Conservation (phyloP, 2,329 filamentous ascomycete species). For the Fusarium sp. region DNA sequence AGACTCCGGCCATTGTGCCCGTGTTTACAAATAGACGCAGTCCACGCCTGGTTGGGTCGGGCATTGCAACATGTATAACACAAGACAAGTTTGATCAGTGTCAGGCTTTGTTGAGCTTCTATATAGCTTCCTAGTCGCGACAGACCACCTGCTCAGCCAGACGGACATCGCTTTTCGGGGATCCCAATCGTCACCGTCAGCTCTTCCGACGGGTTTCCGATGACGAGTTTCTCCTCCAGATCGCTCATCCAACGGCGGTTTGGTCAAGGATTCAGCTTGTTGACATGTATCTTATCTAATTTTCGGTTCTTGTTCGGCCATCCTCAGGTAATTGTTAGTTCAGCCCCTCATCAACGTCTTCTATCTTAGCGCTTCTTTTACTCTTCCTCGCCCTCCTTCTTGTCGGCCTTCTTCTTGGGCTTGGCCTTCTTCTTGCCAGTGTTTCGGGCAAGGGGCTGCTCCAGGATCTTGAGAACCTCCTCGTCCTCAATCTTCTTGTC, state of each 20-base stretch:
- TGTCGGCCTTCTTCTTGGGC: constrained; percentile 76
- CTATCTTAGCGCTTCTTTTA: constrained; percentile 35
- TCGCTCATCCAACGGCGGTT: constrained; percentile 27
- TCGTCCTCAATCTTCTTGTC: constrained; percentile 99
- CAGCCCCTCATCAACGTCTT: constrained; percentile 28
- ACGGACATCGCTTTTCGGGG: constrained; percentile 27
- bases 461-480: constrained; percentile 93
- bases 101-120: constrained; percentile 38
- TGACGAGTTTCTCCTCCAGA: constrained; percentile 20
- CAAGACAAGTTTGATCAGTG: constrained; percentile 36
- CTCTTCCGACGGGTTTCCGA: constrained; percentile 27
- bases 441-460: constrained; percentile 85
- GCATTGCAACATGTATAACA: constrained; percentile 5
- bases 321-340: constrained; percentile 25
- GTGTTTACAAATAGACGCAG: background rate
- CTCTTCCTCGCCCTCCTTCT: constrained; percentile 54
- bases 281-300: constrained; percentile 32
- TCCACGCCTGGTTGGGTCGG: background rate
- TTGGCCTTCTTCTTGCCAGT: constrained; percentile 93
- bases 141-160: constrained; percentile 32
- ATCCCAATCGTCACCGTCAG: constrained; percentile 25
- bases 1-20: background rate
- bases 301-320: constrained; percentile 19
- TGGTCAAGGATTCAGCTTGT: constrained; percentile 24
- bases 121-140: constrained; percentile 37